A percentile compares a stretch with the other conserved stretches of the same genome.
Evolutionary conservation across 2,329 filamentous ascomycete genomes (phyloP).

Genomic region (Arthrobotrys pseudoclavata): DNA sequence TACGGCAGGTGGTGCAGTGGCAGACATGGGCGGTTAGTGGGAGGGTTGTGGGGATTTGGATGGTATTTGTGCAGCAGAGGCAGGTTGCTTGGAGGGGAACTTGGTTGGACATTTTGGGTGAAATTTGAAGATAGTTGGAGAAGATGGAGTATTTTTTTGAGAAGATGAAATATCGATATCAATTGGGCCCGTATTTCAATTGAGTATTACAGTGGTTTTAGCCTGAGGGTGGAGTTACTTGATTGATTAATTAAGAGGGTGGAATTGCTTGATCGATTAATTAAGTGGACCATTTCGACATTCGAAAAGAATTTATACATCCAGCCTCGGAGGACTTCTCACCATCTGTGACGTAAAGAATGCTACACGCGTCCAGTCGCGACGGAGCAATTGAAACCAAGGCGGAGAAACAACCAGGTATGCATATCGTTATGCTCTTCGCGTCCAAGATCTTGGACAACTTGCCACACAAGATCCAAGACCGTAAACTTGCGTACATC

Average conservation of each 20-base stretch:
- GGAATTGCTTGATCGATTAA: neutral
- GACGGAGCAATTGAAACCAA: slow-evolving; percentile 2
- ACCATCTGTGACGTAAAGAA: slow-evolving; percentile 6
- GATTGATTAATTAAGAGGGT: neutral
- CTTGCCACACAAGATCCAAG: neutral
- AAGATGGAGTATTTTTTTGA: neutral
- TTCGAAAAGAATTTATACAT: slow-evolving; percentile 1
- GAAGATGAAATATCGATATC: neutral
- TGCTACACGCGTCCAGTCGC: neutral
- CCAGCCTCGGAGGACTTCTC: neutral
- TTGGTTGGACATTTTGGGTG: slow-evolving; percentile 20
- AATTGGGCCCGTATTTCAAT: no score
- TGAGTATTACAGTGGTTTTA: neutral
- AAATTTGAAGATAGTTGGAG: neutral
- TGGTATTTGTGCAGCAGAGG: slow-evolving; percentile 42
- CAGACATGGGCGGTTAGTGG: slow-evolving; percentile 39
- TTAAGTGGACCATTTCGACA: neutral
- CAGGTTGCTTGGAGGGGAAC: slow-evolving; percentile 37
- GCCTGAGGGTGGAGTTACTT: neutral
- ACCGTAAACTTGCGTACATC: neutral
- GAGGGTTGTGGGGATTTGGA: slow-evolving; percentile 28
- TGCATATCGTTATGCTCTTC: slow-evolving; percentile 25
- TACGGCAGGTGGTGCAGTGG: slow-evolving; percentile 54
- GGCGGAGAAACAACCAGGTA: slow-evolving; percentile 2
- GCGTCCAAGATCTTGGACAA: neutral